Percentiles rank a stretch among this genome's conserved stretches.
Conservation (phyloP, 108 stramenopile genomes). For the Cyclotella atomus region DNA sequence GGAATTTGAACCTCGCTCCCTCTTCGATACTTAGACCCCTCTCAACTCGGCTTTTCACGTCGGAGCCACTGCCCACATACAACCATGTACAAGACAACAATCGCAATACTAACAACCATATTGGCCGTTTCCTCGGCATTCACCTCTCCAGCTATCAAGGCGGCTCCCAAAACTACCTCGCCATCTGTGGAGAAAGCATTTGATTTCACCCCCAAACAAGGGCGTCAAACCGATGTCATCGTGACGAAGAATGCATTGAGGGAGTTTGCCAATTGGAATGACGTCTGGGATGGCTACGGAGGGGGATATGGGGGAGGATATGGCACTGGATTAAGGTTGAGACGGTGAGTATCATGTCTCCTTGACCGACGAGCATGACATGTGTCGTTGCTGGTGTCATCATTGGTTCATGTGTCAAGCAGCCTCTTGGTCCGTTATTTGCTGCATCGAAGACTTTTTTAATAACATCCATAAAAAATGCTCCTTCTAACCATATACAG, state of each 20-base stretch:
- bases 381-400: too few species aligned
- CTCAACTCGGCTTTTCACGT: too few species aligned
- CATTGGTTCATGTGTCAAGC: too few species aligned
- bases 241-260: conserved; percentile 35
- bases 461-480: neutral
- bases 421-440: too few species aligned
- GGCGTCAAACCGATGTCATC: conserved; percentile 1
- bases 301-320: conserved; percentile 28
- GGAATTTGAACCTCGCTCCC: neutral
- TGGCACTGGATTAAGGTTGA: conserved; percentile 18
- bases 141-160: neutral
- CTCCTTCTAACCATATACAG: conserved; percentile 9
- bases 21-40: too few species aligned
- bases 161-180: neutral
- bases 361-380: too few species aligned
- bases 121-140: neutral
- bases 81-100: conserved; percentile 3
- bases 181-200: neutral
- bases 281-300: conserved; percentile 45
- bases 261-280: conserved; percentile 46
- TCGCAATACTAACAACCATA: neutral
- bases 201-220: neutral
- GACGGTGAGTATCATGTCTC: conserved; percentile 8
- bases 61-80: neutral
- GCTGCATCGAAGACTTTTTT: too few species aligned